Base-by-base conservation (phyloP, 202 grass and related monocot genomes). In the Sporobolus alterniflorus region DNA sequence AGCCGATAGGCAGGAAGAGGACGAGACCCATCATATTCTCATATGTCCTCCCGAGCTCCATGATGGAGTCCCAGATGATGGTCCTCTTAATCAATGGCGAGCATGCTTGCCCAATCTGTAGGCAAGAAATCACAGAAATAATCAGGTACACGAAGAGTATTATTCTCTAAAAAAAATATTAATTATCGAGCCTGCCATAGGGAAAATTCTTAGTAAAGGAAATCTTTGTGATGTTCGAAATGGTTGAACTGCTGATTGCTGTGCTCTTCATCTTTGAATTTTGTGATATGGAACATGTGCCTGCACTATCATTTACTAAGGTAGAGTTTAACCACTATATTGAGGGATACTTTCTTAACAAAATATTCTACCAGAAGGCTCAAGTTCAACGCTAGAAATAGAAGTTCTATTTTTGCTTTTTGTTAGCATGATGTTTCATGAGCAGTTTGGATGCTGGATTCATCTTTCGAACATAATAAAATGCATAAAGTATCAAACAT, bases 31-130 rank as follows among this genome's bases (percentile, higher is more conserved):
- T 99, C 39, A 89, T 78, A 69, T 92, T 91, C 51, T 99, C 97
- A 11, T 96, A 99, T n/a, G 72, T 41, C 82, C 97, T 96, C 25
- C 93, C 93, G 6, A 99, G 91, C 78, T 99, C 97, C 97, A 82
- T 91, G 79, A 99, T 99, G 10, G 97, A 99, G 50, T 99, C 97
- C 97, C 97, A 99, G 15, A 99, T 42, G 39, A 67, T 32, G 29
- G 73, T 81, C 67, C 26, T 83, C 78, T 64, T 87, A 9, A 90
- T 6, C 42, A 96, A 49, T 5, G 87, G 86, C 11, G 85, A 76
- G 40, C 87, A 96, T 47, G 86, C 89, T 85, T 99, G 97, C 31
- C 80, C 93, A 21, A 99, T 94, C 97, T 99, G 62, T 18, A 7
- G 49, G 61, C 28, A 69, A 79, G 48, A 77, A 51, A 33, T 36